These are phyloP conservation scores for Mycena rosella DNA, from an alignment of 768 basidiomycete species.

Conservation along the genomic window DNA sequence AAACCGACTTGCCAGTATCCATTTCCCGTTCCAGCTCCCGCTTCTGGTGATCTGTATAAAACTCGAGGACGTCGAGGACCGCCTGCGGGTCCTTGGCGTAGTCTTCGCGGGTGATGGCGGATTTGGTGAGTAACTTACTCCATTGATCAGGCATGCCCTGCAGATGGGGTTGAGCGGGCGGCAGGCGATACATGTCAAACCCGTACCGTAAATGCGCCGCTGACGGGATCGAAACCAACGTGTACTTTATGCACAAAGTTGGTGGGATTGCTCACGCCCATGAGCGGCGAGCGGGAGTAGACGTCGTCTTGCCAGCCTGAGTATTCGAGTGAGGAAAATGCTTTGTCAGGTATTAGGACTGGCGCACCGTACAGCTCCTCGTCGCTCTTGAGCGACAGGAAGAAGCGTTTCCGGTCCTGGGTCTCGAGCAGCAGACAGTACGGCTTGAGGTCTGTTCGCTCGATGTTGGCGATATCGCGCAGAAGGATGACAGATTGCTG, in stretches of 20 bases:
- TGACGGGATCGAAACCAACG: slow-evolving; percentile 95
- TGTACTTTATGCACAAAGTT: slow-evolving; percentile 99
- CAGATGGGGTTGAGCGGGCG: slow-evolving; percentile 5
- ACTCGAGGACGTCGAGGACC: slow-evolving; percentile 96
- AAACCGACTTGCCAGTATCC: slow-evolving; percentile 21
- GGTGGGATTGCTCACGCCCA: slow-evolving; percentile 94
- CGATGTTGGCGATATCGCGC: slow-evolving; percentile 86
- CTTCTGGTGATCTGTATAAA: slow-evolving; percentile 98
- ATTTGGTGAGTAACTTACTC: slow-evolving; percentile 96
- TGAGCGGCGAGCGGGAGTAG: slow-evolving; percentile 90
- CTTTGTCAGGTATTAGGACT: neutral
- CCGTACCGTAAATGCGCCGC: slow-evolving; percentile 93
- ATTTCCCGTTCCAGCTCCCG: slow-evolving; percentile 83
- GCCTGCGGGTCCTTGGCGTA: slow-evolving; percentile 98
- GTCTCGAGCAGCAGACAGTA: slow-evolving; percentile 93
- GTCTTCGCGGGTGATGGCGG: slow-evolving; percentile 97
- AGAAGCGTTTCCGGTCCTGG: slow-evolving; percentile 80
- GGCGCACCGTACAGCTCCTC: slow-evolving; percentile 88
- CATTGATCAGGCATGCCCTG: slow-evolving; percentile 98
- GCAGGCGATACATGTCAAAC: neutral
- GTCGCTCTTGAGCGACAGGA: slow-evolving; percentile 89
- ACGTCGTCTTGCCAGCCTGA: slow-evolving; percentile 94
- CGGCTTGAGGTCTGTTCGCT: slow-evolving; percentile 93
- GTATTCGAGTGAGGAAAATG: neutral
- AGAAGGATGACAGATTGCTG: slow-evolving; percentile 74